phyloP scores from a whole-genome alignment of 2,329 filamentous ascomycete genomes.

The Domatiomyces globalis region DNA sequence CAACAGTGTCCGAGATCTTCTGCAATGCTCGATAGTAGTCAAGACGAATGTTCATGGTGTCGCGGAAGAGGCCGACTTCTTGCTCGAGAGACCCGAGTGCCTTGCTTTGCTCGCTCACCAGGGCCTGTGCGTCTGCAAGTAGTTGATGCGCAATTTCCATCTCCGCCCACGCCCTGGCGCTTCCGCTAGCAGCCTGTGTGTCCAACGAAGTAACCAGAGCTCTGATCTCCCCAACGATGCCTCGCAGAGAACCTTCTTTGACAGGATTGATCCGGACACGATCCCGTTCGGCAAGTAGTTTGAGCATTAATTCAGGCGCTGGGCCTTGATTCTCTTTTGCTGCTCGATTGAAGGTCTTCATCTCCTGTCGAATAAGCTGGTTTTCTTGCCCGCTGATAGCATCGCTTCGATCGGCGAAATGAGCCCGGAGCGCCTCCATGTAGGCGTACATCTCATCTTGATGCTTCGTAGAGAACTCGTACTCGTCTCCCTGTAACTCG shows the following conservation, averaged over 20 bases:
- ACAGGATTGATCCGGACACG: conserved; percentile 30
- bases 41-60: conserved; percentile 68
- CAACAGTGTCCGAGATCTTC: conserved; percentile 74
- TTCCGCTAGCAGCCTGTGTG: conserved; percentile 41
- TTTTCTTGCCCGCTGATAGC: conserved; percentile 67
- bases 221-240: conserved; percentile 55
- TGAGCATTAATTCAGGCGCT: conserved; percentile 49
- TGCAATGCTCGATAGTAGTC: conserved; percentile 89
- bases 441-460: conserved; percentile 86
- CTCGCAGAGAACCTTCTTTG: conserved; percentile 51
- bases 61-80: conserved; percentile 62
- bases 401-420: conserved; percentile 64
- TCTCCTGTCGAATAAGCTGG: conserved; percentile 58
- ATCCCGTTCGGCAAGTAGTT: conserved; percentile 34
- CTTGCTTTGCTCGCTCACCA: conserved; percentile 40
- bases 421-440: conserved; percentile 59
- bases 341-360: conserved; percentile 43
- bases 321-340: conserved; percentile 54
- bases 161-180: conserved; percentile 47
- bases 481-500: conserved; percentile 77
- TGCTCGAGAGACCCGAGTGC: conserved; percentile 36
- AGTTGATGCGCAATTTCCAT: conserved; percentile 49
- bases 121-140: conserved; percentile 43
- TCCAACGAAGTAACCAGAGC: conserved; percentile 47
- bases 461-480: conserved; percentile 69